Conservation (phyloP, 2,329 filamentous ascomycete genomes). For the Trichothecium sympodiale region DNA sequence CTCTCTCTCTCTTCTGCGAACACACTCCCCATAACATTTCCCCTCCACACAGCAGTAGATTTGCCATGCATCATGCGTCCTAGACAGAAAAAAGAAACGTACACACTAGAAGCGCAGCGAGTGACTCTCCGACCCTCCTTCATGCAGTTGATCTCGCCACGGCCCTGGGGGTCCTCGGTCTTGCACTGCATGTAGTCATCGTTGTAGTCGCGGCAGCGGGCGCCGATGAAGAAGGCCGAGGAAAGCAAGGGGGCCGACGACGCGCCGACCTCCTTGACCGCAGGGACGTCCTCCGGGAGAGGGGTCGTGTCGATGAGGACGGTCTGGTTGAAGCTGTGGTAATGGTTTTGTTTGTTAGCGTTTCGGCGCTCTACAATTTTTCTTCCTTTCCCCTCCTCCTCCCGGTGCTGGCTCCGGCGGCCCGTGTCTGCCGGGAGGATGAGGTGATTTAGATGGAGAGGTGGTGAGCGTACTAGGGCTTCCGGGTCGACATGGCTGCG, state of each 20-base stretch:
- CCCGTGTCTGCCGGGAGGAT: too few relatives aligned
- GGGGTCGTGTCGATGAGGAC: slow-evolving; percentile 92
- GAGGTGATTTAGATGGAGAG: not conserved
- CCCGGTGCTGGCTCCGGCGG: too few relatives aligned
- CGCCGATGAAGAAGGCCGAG: slow-evolving; percentile 93
- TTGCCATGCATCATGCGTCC: too few relatives aligned
- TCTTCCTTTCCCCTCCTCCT: too few relatives aligned
- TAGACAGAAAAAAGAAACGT: slow-evolving; percentile 31
- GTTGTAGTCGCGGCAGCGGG: slow-evolving; percentile 88
- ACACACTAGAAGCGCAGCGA: slow-evolving; percentile 93
- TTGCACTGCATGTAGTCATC: slow-evolving; percentile 99
- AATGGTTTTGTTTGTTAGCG: slow-evolving; percentile 17
- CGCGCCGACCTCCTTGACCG: slow-evolving; percentile 86
- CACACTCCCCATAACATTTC: too few relatives aligned
- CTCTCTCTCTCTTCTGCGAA: not conserved
- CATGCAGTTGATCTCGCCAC: slow-evolving; percentile 87
- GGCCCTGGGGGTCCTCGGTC: slow-evolving; percentile 70
- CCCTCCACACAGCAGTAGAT: too few relatives aligned
- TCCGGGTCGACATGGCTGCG: slow-evolving; percentile 28
- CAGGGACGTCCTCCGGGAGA: slow-evolving; percentile 81
- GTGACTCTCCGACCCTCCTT: slow-evolving; percentile 95
- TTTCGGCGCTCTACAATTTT: not conserved
- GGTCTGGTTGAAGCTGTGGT: slow-evolving; percentile 82
- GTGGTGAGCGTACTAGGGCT: slow-evolving; percentile 26
- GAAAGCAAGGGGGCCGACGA: slow-evolving; percentile 87